Conservation (phyloP, 805 yeast species). For the Barnettozyma vustinii region DNA sequence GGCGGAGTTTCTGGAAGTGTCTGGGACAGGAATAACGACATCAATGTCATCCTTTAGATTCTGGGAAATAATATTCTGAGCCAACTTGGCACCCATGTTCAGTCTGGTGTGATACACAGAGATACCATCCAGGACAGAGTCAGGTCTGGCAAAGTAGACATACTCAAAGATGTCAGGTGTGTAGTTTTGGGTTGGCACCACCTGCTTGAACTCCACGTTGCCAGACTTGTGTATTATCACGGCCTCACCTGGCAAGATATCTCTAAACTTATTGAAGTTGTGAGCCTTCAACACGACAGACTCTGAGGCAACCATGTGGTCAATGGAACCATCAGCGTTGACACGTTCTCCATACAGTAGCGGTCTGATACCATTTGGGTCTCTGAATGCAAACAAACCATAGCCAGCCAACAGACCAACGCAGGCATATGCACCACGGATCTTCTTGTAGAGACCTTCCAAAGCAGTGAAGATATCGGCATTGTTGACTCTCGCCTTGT, state of each 20-base stretch:
- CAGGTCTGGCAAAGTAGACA: slow-evolving; percentile 97
- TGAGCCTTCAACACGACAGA: slow-evolving; percentile 93
- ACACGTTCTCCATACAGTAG: slow-evolving; percentile 77
- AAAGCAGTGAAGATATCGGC: slow-evolving; percentile 85
- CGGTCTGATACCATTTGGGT: slow-evolving; percentile 96
- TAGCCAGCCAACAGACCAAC: slow-evolving; percentile 93
- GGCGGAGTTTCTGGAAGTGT: slow-evolving; percentile 95
- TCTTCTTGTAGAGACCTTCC: slow-evolving; percentile 69
- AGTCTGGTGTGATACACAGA: slow-evolving; percentile 90
- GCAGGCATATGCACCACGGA: slow-evolving; percentile 98
- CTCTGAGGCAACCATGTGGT: slow-evolving; percentile 94
- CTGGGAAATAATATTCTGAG: slow-evolving; percentile 56
- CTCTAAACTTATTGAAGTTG: slow-evolving; percentile 74
- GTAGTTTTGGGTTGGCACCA: slow-evolving; percentile 69
- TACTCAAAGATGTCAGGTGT: slow-evolving; percentile 97
- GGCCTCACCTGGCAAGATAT: slow-evolving; percentile 92
- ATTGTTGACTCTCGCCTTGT: slow-evolving; percentile 89
- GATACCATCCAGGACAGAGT: slow-evolving; percentile 93
- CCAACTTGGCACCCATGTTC: slow-evolving; percentile 90
- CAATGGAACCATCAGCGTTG: slow-evolving; percentile 62
- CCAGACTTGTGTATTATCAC: slow-evolving; percentile 82
- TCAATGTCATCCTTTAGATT: slow-evolving; percentile 61
- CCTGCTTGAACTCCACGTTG: slow-evolving; percentile 79
- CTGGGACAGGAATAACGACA: slow-evolving; percentile 97
- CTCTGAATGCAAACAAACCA: slow-evolving; percentile 93